Percentiles rank a stretch among this genome's conserved stretches.
Conservation (phyloP, 192 early-diverging fungal species). For the Dispira parvispora region DNA sequence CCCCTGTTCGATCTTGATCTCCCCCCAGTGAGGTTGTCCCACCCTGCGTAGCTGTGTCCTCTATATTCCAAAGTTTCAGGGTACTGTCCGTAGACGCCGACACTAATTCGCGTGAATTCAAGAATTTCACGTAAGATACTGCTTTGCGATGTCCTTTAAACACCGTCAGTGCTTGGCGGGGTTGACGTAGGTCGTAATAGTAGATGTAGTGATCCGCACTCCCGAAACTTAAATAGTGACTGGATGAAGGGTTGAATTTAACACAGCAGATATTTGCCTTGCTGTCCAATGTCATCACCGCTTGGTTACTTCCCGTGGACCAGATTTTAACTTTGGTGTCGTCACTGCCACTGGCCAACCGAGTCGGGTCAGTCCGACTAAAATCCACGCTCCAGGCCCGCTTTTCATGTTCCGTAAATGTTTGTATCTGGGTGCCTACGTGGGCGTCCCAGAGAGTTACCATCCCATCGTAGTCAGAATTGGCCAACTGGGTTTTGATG, state of each 20-base stretch:
- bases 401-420: constrained; percentile 82
- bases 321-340: constrained; percentile 88
- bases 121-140: constrained; percentile 86
- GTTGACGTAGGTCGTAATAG: constrained; percentile 76
- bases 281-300: constrained; percentile 66
- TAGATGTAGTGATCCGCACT: constrained; percentile 87
- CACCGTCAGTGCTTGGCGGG: constrained; percentile 44
- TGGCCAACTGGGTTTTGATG: constrained; percentile 68
- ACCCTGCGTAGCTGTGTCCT: background rate
- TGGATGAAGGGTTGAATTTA: constrained; percentile 67
- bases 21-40: too few species aligned
- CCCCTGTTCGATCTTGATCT: too few species aligned
- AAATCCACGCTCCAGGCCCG: constrained; percentile 89
- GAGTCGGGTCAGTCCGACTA: constrained; percentile 51
- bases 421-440: constrained; percentile 38
- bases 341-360: constrained; percentile 79
- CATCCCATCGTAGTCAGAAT: constrained; percentile 84
- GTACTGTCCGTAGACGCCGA: constrained; percentile 88
- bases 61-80: constrained; percentile 63
- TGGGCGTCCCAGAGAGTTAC: constrained; percentile 78
- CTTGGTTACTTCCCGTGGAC: constrained; percentile 52
- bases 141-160: constrained; percentile 83
- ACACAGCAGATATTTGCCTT: constrained; percentile 87
- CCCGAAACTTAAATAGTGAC: constrained; percentile 68
- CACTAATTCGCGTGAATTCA: constrained; percentile 58